Base-by-base conservation (phyloP, 129 eudicot genomes). In the Heracleum sosnowskyi region DNA sequence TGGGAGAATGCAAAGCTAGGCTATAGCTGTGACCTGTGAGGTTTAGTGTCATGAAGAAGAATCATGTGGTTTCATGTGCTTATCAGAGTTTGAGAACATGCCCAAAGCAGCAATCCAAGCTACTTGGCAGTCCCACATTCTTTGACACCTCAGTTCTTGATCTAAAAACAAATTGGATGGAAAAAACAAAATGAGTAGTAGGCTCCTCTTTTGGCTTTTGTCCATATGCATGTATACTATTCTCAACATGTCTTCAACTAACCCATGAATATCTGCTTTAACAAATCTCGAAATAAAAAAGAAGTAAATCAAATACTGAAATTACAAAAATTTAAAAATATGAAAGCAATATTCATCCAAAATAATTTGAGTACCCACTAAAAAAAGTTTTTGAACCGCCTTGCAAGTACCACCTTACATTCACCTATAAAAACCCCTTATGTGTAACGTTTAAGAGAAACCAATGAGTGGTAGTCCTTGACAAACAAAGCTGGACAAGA, bases 1-100 rank as follows among this genome's bases (percentile, higher is more conserved):
- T 77, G 77, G 77, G 81, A 40, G 80, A 39, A 39, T 81, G 81
- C 57, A 66, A 26, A 15, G 82, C 66, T 39, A 44, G 47, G 47
- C 53, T 69, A 66, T 74, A 82, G 81, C 51, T 66, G 40, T 35
- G 62, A 82, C 79, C 51, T 66, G 40, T 35, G 62, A 45, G 69
- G 83, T 51, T 74, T 45, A 73, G 79, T 72, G 83, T 69, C 74
- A 80, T 39, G 88, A 74, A 20, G 82, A 75, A 76, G 86, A 86
- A 91, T 91, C 92, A 91, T 91, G 92, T 83, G 88, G 82, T 70
- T 82, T 83, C 97, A 91, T 91, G 97, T 91, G 97, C 90, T 80
- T 83, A 85, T 28, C 11, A 42, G 75, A 77, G 78, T 86, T 78
- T 76, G 83, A 88, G 91, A 89, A 91, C 97, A 89, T 91, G 93